phyloP scores from a whole-genome alignment of 345 rosid species.

The Melastoma malabathricum region DNA sequence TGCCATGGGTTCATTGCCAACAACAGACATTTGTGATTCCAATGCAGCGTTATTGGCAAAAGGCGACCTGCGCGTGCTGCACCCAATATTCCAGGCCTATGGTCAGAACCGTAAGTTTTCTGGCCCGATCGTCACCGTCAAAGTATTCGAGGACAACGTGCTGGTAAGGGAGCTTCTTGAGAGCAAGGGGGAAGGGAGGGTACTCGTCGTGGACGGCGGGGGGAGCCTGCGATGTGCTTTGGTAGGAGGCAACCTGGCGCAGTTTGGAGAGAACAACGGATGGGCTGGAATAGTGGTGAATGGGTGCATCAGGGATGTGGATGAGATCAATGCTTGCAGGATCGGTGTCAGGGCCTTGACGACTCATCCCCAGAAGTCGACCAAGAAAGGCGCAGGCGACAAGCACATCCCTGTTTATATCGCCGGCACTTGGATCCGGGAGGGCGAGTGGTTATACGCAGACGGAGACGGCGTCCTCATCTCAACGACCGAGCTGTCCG shows the following conservation, averaged over 20 bases:
- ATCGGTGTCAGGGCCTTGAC: constrained; percentile 78
- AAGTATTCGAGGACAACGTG: constrained; percentile 83
- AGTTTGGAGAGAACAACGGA: constrained; percentile 67
- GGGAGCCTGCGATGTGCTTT: constrained; percentile 82
- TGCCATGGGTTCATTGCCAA: constrained; percentile 51
- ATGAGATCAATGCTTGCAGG: constrained; percentile 63
- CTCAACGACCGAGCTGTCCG: constrained; percentile 45
- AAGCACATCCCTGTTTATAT: constrained; percentile 43
- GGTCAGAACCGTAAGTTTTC: constrained; percentile 58
- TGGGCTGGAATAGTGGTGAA: constrained; percentile 71
- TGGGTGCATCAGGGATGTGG: constrained; percentile 77
- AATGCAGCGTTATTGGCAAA: constrained; percentile 40
- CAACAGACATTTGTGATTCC: constrained; percentile 80
- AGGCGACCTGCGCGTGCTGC: constrained; percentile 56
- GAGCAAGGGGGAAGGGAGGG: constrained; percentile 67
- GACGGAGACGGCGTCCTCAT: constrained; percentile 73
- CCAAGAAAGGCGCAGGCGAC: constrained; percentile 69
- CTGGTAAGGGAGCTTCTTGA: constrained; percentile 60
- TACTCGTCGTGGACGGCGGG: constrained; percentile 75
- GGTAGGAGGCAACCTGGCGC: constrained; percentile 67
- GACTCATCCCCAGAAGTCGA: constrained; percentile 63
- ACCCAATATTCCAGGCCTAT: constrained; percentile 57
- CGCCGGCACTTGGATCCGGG: constrained; percentile 45
- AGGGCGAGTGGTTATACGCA: constrained; percentile 84
- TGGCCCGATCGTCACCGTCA: constrained; percentile 63